Base-by-base conservation (phyloP, 2,329 filamentous ascomycete species). In the Taxawa tesnikishii region DNA sequence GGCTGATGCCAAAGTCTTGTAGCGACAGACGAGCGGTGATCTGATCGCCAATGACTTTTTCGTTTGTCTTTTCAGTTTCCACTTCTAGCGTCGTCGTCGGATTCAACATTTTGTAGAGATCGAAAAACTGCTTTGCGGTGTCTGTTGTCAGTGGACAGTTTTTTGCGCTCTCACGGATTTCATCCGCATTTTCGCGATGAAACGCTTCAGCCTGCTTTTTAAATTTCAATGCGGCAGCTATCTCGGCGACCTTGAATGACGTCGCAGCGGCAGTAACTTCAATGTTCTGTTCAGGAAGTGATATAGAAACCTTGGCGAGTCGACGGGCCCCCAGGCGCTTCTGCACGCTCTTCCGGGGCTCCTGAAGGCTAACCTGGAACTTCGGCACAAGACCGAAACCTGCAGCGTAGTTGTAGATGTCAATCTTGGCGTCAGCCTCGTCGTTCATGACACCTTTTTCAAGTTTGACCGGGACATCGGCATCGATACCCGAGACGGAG, bases 381-480 rank as follows among this genome's bases (percentile, higher is more conserved):
- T 13, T 15, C 30, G 11, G 18, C n/a, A n/a, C n/a, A 2, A 42
- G 33, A 23, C 54, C 55, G 37, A 53, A 59, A 16, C 50, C 44
- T 3, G 59, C 58, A 21, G 56, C 57, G 43, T 60, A 62, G 35
- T 61, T 56, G 43, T 58, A 63, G 13, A 63, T 49, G 39, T 56
- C 51, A 26, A 44, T 39, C 23, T 49, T 51, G 9, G 50, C 47
- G 36, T 48, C 45, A 9, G 29, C 19, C 19, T 23, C 19, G 8
- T 23, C 19, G 8, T 23, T 23, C 19, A 23, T 23, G 19, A 23
- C 19, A 8, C n/a, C 19, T 23, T 8, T 8, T n/a, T 23, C n/a
- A 23, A 23, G n/a, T n/a, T n/a, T n/a, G n/a, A n/a, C n/a, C n/a
- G n/a, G n/a, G n/a, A n/a, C n/a, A n/a, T n/a, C n/a, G n/a, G n/a